Evolutionary conservation across 495 filamentous ascomycete species (phyloP).

Genomic region (Penicillium steckii): DNA sequence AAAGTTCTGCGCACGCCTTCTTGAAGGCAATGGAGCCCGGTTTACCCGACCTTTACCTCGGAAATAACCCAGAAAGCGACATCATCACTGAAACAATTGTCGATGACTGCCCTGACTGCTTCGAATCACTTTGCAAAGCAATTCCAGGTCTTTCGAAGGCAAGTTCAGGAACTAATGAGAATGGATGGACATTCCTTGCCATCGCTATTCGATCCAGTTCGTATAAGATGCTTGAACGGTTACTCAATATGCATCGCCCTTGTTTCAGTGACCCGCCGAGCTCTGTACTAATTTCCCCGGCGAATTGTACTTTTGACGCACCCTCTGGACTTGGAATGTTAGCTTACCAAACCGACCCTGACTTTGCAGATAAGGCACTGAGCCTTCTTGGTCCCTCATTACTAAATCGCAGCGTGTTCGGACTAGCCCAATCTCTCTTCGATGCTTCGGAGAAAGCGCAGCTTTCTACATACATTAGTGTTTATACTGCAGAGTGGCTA

Average conservation of each 20-base stretch:
- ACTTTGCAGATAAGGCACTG: background rate
- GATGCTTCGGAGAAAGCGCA: background rate
- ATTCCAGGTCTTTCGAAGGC: background rate
- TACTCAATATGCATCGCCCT: background rate
- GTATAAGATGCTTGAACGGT: slow-evolving; percentile 2
- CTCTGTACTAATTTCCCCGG: background rate
- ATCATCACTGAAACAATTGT: slow-evolving; percentile 7
- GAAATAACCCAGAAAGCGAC: background rate
- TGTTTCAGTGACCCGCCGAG: background rate
- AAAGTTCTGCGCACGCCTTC: background rate
- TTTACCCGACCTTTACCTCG: too few species aligned
- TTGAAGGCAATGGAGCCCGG: too few species aligned
- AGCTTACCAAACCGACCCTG: background rate
- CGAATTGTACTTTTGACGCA: background rate
- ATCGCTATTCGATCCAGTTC: slow-evolving; percentile 2
- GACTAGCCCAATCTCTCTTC: background rate
- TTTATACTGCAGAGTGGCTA: background rate
- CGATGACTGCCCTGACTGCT: slow-evolving; percentile 13
- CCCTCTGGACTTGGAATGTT: background rate
- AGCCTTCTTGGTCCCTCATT: background rate
- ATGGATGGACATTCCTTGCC: slow-evolving; percentile 9
- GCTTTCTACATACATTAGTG: background rate
- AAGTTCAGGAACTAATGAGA: slow-evolving; percentile 1
- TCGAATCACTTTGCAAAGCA: slow-evolving; percentile 1
- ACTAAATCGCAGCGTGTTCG: background rate